These are phyloP conservation scores for Macadamia integrifolia DNA, from an alignment of 164 flowering plant species.

Conservation along the genomic window DNA sequence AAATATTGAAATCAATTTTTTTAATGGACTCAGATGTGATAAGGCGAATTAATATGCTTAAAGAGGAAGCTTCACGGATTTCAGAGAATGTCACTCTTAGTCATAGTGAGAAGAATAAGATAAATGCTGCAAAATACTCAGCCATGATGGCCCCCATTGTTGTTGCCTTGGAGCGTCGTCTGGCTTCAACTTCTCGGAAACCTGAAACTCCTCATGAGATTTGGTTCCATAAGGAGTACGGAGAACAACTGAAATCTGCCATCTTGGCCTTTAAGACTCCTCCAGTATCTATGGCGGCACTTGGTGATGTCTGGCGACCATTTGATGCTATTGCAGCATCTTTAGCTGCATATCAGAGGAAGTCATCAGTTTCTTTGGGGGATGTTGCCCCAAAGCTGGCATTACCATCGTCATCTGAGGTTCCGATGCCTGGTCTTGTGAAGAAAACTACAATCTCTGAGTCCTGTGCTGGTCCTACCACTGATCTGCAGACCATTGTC, in stretches of 20 bases:
- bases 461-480: conserved; percentile 32
- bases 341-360: conserved; percentile 78
- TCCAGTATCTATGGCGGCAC: conserved; percentile 63
- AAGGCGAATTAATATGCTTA: conserved; percentile 83
- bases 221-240: conserved; percentile 79
- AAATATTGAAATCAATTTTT: conserved; percentile 5
- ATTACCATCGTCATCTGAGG: conserved; percentile 70
- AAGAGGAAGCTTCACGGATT: conserved; percentile 88
- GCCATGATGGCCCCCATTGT: conserved; percentile 98
- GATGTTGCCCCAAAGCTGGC: conserved; percentile 88
- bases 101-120: conserved; percentile 77
- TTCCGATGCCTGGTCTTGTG: conserved; percentile 99
- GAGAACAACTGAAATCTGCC: conserved; percentile 70
- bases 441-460: conserved; percentile 53
- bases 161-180: conserved; percentile 94
- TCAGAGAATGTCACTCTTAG: conserved; percentile 81
- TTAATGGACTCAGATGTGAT: conserved; percentile 59
- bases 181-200: conserved; percentile 80
- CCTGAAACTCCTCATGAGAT: conserved; percentile 94
- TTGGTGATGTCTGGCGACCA: conserved; percentile 93
- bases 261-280: conserved; percentile 69
- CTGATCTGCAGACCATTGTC: conserved; percentile 53
- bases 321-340: conserved; percentile 81
- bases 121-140: conserved; percentile 90
- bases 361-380: conserved; percentile 61